A percentile compares a stretch with the other conserved stretches of the same genome.
phyloP scores from a whole-genome alignment of 1,284 basidiomycete species.

The Stereum hirsutum region DNA sequence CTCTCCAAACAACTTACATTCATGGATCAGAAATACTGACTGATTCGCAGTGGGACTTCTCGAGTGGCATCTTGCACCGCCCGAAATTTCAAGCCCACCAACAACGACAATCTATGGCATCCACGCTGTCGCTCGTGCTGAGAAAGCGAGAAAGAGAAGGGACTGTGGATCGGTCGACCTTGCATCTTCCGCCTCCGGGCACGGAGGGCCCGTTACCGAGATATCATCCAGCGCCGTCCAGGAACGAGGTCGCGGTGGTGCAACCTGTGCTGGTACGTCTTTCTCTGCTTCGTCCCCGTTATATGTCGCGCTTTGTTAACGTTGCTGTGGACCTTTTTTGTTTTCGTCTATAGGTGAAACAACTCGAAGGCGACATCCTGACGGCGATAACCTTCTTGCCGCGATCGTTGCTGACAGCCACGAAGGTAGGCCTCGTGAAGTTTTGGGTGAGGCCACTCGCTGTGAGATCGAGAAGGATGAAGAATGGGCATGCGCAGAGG shows the following conservation, averaged over 20 bases:
- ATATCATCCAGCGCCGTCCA: conserved; percentile 81
- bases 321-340: not conserved
- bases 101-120: conserved; percentile 66
- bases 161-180: conserved; percentile 36
- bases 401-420: conserved; percentile 68
- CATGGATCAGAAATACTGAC: conserved; percentile 4
- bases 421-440: conserved; percentile 65
- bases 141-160: conserved; percentile 30
- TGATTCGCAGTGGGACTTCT: conserved; percentile 13
- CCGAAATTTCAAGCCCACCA: conserved; percentile 39
- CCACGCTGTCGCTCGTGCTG: conserved; percentile 59
- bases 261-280: conserved; percentile 81
- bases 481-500: conserved; percentile 10
- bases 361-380: conserved; percentile 69
- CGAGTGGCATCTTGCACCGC: conserved; percentile 13
- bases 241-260: conserved; percentile 83
- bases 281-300: conserved; percentile 11
- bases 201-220: conserved; percentile 33
- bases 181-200: conserved; percentile 39
- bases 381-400: conserved; percentile 66
- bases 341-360: conserved; percentile 50
- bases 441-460: conserved; percentile 78
- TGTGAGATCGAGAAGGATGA: conserved; percentile 20
- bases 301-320: conserved; percentile 2
- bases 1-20: not conserved